Base-by-base conservation (phyloP, 192 early-diverging fungal genomes). In the Gigaspora rosea region DNA sequence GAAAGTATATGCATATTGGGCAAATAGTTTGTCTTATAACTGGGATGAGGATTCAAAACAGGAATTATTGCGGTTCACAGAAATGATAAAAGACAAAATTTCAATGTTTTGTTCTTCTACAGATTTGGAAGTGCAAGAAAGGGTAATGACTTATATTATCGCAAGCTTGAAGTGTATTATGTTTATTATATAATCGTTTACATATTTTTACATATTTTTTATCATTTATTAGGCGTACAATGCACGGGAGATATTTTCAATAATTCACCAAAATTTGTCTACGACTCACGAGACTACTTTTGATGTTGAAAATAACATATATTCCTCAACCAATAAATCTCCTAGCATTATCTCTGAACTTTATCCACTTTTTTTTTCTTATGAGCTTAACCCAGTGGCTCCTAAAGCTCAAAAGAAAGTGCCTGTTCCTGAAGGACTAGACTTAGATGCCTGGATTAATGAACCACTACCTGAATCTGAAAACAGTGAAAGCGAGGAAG, bases 321-420 rank as follows among this genome's bases (percentile, higher is more conserved):
- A 71, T 41, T 71, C 82, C 4, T 79, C 77, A 1, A 68, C 66
- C 46, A 80, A 82, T 5, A 81, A 83, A 49, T 63, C 87, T 3
- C 88, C 90, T 41, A 66, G 73, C 2, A 66, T 92, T 46, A 82
- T 91, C 51, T 75, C 81, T 52, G 87, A 89, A 8, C 83, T 95
- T n/a, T 83, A 86, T 8, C 79, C 78, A 15, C 72, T 94, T 46
- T 96, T 93, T 79, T 89, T 93, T 72, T 86, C 81, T 10, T 94
- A 92, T 65, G 97, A 95, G 56, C 85, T 98, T 16, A 97, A 95
- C 67, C 96, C 96, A 2, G 95, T 98, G 0, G 94, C 94, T 15
- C 86, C 91, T 4, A 93, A 92, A 52, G 97, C 97, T 0, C 97
- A 98, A 82, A 88, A 86, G 73, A 92, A 94, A 78, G 95, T 98